A percentile compares a stretch with the other conserved stretches of the same genome.
phyloP scores from a whole-genome alignment of 225 moss, liverwort and hornwort species.

The Bryoerythrophyllum caledonicum region DNA sequence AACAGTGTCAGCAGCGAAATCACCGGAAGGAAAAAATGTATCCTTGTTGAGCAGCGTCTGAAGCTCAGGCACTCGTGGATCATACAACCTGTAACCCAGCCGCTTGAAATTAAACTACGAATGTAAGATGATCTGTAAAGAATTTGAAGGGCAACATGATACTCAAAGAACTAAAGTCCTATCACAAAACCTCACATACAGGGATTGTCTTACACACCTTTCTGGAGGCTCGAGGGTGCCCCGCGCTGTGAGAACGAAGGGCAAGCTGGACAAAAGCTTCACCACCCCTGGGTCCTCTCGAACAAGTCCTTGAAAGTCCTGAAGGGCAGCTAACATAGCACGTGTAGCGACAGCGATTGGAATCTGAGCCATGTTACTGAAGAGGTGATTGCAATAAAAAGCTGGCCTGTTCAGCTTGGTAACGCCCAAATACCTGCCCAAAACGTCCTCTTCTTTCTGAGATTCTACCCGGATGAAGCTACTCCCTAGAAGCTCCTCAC shows the following conservation, averaged over 20 bases:
- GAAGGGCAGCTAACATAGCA: conserved; percentile 69
- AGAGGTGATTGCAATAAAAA: conserved; percentile 72
- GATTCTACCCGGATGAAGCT: conserved; percentile 76
- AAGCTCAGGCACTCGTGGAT: conserved; percentile 78
- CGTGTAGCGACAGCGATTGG: conserved; percentile 58
- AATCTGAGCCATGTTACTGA: conserved; percentile 63
- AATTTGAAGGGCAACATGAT: neutral
- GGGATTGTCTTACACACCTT: conserved; percentile 43
- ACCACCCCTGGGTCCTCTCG: conserved; percentile 60
- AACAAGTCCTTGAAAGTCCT: conserved; percentile 50
- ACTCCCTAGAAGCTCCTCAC: conserved; percentile 67
- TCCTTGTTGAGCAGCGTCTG: conserved; percentile 81
- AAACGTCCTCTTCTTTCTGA: conserved; percentile 80
- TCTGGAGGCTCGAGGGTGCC: conserved; percentile 72
- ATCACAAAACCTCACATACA: neutral
- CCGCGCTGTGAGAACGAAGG: conserved; percentile 73
- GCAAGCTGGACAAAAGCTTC: conserved; percentile 48
- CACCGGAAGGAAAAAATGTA: conserved; percentile 69
- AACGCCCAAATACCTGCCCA: conserved; percentile 63
- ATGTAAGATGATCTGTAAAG: neutral
- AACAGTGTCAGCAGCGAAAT: conserved; percentile 54
- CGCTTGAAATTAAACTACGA: neutral
- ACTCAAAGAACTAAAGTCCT: neutral
- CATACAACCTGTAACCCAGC: conserved; percentile 64
- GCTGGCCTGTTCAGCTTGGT: conserved; percentile 59